phyloP scores from a whole-genome alignment of 495 filamentous ascomycete species.

The Penicillium fimorum region DNA sequence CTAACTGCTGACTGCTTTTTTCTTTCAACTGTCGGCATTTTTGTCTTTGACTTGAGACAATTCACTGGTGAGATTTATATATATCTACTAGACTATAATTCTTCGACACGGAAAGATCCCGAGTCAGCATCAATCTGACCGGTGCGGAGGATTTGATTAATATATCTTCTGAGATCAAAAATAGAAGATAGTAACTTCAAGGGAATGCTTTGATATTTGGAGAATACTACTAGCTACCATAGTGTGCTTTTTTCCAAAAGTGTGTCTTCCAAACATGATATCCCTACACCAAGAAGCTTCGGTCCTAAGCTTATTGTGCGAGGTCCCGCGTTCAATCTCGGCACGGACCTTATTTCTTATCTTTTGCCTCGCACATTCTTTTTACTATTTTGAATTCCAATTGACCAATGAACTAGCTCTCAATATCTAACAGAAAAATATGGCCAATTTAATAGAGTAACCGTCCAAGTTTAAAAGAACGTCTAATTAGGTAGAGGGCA shows the following conservation, averaged over 20 bases:
- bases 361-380: neutral
- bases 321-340: slow-evolving; percentile 42
- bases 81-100: neutral
- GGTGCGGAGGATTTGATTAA: neutral
- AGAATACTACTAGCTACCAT: too few relatives aligned
- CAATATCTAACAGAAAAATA: too few relatives aligned
- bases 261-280: neutral
- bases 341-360: slow-evolving; percentile 19
- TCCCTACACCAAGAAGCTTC: slow-evolving; percentile 16
- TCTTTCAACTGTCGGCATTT: neutral
- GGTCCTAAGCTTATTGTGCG: slow-evolving; percentile 34
- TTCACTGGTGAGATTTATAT: slow-evolving; percentile 1
- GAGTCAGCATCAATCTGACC: neutral
- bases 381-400: too few relatives aligned
- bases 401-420: too few relatives aligned
- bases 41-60: neutral
- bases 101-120: neutral
- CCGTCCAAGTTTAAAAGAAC: too few relatives aligned
- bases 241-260: neutral
- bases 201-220: too few relatives aligned
- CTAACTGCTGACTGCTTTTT: neutral
- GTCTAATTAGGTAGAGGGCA: neutral
- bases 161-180: too few relatives aligned
- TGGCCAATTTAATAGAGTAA: too few relatives aligned
- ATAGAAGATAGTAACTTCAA: too few relatives aligned